Evolutionary conservation across 768 basidiomycete genomes (phyloP), one percentile per base, ranked within the genome.

Genomic region (Lactarius evosmus): DNA sequence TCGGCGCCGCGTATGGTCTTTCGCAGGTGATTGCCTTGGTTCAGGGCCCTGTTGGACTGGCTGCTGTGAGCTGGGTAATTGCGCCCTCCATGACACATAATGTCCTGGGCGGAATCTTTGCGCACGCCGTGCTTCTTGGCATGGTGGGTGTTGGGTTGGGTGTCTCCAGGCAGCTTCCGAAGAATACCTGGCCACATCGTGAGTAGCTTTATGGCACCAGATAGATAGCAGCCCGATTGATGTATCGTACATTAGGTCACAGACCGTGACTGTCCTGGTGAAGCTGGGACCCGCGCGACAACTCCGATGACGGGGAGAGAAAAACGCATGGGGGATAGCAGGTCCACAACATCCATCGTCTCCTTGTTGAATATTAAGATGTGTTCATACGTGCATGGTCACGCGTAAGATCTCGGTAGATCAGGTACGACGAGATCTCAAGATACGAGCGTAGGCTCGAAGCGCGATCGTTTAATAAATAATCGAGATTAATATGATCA

Each of bases 1-100:
- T 89, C 8, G 88, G 88, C 12, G 82, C 86, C 2, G 86, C 84
- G n/a, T 88, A 88, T 66, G 88, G 88, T 62, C 38, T 75, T n/a
- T 68, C 71, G 22, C 72, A 80, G 78, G 67, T 72, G 61, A 60
- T 67, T 34, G 69, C 73, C 46, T 76, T 76, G 36, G 69, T 77
- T 62, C 74, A 73, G 72, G 75, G 78, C 46, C 61, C 75, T 25
- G 60, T 82, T 60, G 87, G 86, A 22, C 85, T 85, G 4, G 81
- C 82, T 19, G 69, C 77, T 2, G 78, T 85, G 6, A 84, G 81
- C 62, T 86, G 86, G 52, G 77, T 87, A 56, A 89, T 85, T 75
- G 84, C 88, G 32, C 70, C 88, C 44, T 87, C 87, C 0, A 81
- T 84, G 52, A 36, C 63, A 44, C 70, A 71, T 60, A 71, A 79